phyloP scores from a whole-genome alignment of 116 monocot genomes.

The Iris pallida region DNA sequence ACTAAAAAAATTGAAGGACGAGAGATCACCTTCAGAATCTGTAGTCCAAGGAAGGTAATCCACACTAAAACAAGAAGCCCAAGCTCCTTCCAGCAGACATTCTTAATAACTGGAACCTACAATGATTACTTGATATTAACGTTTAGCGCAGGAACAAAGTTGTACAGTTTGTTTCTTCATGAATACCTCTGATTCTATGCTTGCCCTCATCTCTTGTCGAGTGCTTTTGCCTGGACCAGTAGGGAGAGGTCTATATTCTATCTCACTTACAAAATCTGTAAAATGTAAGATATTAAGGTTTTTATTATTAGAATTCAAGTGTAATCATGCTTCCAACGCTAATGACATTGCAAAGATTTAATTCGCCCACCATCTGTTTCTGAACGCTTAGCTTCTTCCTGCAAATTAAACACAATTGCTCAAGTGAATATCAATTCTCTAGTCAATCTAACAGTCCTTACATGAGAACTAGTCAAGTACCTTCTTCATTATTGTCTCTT shows the following conservation, averaged over 20 bases:
- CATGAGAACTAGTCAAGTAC: constrained; percentile 14
- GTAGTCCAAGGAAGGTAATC: constrained; percentile 57
- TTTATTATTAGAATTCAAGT: background rate
- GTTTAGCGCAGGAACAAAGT: background rate
- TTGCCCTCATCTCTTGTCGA: background rate
- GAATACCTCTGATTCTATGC: constrained; percentile 27
- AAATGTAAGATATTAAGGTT: background rate
- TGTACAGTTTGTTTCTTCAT: background rate
- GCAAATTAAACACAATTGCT: constrained; percentile 1
- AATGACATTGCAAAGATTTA: background rate
- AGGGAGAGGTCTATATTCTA: constrained; percentile 28
- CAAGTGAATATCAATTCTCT: background rate
- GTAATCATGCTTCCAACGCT: background rate
- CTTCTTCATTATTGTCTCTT: constrained; percentile 38
- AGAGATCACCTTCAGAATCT: constrained; percentile 50
- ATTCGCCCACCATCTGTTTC: constrained; percentile 18
- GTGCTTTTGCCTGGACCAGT: constrained; percentile 10
- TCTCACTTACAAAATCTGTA: constrained; percentile 12
- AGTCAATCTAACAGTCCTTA: background rate
- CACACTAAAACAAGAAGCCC: constrained; percentile 68
- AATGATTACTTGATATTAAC: background rate
- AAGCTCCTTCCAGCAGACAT: constrained; percentile 74
- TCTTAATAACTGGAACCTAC: constrained; percentile 48
- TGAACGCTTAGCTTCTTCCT: constrained; percentile 24
- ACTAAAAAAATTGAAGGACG: background rate